phyloP scores from a whole-genome alignment of 768 basidiomycete species.

The Crassisporium funariophilum region DNA sequence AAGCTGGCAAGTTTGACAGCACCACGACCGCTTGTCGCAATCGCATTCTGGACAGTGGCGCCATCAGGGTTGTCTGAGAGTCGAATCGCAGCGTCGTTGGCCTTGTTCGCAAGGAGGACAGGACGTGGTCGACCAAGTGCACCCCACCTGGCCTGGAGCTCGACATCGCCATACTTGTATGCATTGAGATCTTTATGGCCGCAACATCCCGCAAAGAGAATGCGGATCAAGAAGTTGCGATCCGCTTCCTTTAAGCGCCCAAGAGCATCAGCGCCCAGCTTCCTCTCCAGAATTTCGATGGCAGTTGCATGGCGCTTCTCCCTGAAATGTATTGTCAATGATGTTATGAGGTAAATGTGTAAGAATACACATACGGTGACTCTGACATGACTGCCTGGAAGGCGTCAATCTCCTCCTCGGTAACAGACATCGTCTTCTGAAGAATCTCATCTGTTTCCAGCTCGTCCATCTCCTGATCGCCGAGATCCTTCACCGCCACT shows the following conservation, averaged over 20 bases:
- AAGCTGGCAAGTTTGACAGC: slow-evolving; percentile 24
- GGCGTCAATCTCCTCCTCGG: slow-evolving; percentile 3
- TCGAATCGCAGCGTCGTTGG: slow-evolving; percentile 22
- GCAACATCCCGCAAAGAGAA: slow-evolving; percentile 30
- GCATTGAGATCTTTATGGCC: slow-evolving; percentile 36
- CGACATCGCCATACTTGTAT: slow-evolving; percentile 21
- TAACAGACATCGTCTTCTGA: neutral
- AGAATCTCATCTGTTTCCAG: slow-evolving; percentile 3
- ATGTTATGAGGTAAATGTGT: neutral
- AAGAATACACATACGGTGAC: neutral
- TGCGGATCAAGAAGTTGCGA: slow-evolving; percentile 10
- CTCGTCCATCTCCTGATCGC: slow-evolving; percentile 13
- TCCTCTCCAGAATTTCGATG: neutral
- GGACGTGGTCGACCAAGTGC: slow-evolving; percentile 14
- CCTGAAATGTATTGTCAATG: neutral
- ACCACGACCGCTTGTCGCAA: slow-evolving; percentile 23
- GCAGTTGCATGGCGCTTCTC: neutral
- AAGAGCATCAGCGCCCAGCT: slow-evolving; percentile 7
- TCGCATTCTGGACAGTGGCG: slow-evolving; percentile 12
- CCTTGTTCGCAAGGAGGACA: slow-evolving; percentile 28
- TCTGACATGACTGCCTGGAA: neutral
- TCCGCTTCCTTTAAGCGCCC: slow-evolving; percentile 11
- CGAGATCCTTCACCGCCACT: slow-evolving; percentile 8
- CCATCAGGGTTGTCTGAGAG: slow-evolving; percentile 6
- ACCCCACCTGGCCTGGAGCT: slow-evolving; percentile 15